These are phyloP conservation scores for Carpinus viminea DNA, from an alignment of 306 rosid species.

Conservation along the genomic window DNA sequence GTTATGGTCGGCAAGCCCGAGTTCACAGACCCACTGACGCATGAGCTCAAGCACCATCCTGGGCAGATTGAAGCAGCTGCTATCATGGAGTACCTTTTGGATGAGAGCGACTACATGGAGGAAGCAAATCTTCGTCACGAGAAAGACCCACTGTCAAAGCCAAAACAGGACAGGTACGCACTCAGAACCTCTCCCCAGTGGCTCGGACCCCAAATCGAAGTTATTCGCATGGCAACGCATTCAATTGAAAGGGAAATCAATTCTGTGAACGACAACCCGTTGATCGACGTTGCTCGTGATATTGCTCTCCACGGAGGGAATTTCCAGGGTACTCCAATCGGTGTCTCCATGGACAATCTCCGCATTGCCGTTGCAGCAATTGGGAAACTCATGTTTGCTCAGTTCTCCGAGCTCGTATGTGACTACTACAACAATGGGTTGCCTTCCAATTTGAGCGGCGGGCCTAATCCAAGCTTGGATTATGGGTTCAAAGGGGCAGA, in stretches of 20 bases:
- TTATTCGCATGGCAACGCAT: slow-evolving; percentile 38
- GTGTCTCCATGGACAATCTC: slow-evolving; percentile 44
- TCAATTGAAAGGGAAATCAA: slow-evolving; percentile 43
- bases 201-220: slow-evolving; percentile 45
- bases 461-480: slow-evolving; percentile 43
- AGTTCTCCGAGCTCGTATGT: slow-evolving; percentile 41
- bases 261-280: slow-evolving; percentile 40
- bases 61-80: slow-evolving; percentile 46
- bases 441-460: slow-evolving; percentile 40
- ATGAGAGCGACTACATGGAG: slow-evolving; percentile 29
- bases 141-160: slow-evolving; percentile 36
- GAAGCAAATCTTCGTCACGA: slow-evolving; percentile 34
- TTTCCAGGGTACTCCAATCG: slow-evolving; percentile 45
- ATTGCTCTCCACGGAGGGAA: slow-evolving; percentile 41
- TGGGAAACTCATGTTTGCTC: slow-evolving; percentile 44
- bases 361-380: slow-evolving; percentile 44
- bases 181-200: slow-evolving; percentile 43
- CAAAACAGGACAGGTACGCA: slow-evolving; percentile 43
- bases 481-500: slow-evolving; percentile 44
- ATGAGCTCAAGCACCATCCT: slow-evolving; percentile 43
- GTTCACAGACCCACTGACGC: slow-evolving; percentile 39
- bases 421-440: slow-evolving; percentile 40
- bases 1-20: slow-evolving; percentile 39
- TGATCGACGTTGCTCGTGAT: slow-evolving; percentile 36
- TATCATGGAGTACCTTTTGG: slow-evolving; percentile 33